Evolutionary conservation across 371 early-diverging fungal genomes (phyloP).

Genomic region (Mortierella sp.): DNA sequence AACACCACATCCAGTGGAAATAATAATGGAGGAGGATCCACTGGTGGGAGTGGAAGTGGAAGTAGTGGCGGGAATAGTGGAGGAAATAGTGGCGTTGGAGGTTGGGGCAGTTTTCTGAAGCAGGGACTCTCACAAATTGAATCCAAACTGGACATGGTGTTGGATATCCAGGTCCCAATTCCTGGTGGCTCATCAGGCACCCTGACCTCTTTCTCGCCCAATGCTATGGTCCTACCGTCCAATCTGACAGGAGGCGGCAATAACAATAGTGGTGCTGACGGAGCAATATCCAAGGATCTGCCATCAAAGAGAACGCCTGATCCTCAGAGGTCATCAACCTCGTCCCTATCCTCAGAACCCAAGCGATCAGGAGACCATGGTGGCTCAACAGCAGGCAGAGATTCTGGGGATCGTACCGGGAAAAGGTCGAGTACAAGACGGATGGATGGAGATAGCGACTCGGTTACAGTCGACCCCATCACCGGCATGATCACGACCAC

Average conservation of each 20-base stretch:
- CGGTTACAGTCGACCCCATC: slow-evolving; percentile 33
- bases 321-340: not conserved
- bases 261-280: no score
- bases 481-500: slow-evolving; percentile 44
- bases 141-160: slow-evolving; percentile 80
- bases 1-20: slow-evolving; percentile 25
- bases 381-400: not conserved
- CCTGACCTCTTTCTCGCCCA: slow-evolving; percentile 38
- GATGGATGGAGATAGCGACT: not conserved
- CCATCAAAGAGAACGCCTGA: slow-evolving; percentile 10
- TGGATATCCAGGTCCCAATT: slow-evolving; percentile 65
- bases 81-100: slow-evolving; percentile 9
- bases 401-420: slow-evolving; percentile 6
- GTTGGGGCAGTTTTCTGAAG: slow-evolving; percentile 77
- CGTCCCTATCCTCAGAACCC: slow-evolving; percentile 6
- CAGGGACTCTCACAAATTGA: slow-evolving; percentile 84
- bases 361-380: slow-evolving; percentile 1
- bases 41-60: no score
- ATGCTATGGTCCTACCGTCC: slow-evolving; percentile 31
- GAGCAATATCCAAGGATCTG: not conserved
- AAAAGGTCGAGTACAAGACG: not conserved
- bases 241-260: slow-evolving; percentile 15
- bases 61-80: slow-evolving; percentile 23
- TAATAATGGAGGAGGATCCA: slow-evolving; percentile 23
- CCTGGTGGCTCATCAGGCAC: slow-evolving; percentile 35